Base-by-base conservation (phyloP, 768 basidiomycete species). In the Lentinula sp. region DNA sequence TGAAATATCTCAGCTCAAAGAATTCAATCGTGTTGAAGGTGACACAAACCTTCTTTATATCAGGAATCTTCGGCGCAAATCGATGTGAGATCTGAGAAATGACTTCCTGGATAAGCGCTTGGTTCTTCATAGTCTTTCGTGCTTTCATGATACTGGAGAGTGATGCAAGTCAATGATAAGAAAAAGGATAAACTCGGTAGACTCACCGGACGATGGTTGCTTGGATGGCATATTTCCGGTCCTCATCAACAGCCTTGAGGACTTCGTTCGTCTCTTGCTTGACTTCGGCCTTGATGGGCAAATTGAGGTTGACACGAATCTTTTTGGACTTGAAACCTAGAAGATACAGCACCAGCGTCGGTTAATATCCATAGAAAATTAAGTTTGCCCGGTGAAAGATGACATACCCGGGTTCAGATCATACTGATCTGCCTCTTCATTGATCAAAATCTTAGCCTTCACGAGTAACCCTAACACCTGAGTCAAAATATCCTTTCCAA, bases 211-310 rank as follows among this genome's bases (percentile, higher is more conserved):
- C 94, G 66, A 96, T 93, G 45, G 91, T 94, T 9, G 94, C 93
- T 71, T 98, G 95, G 59, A 97, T 94, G 62, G 95, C 87, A 67
- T 95, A 91, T 81, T 97, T 97, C 62, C 96, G 86, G 70, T 98
- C 97, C 75, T 98, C 95, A 65, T 97, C 96, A 5, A 98, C 95
- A 5, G 87, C 91, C 80, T 94, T 95, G 69, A 97, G 76, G 8
- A 97, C 93, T 66, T 97, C 93, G 0, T 82, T 82, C 8, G 88
- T 84, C 69, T 98, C 96, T 6, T 89, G 87, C 80, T 95, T 96
- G 63, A 91, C 87, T 72, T 98, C 97, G 1, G 93, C 87, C 78
- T 93, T 96, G 74, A 99, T 91, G 0, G 95, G 93, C 71, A 85
- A 82, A 74, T 95, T 96, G 61, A 96, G 77, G 67, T 94, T 92